These are phyloP conservation scores for Septoria petroselini DNA, from an alignment of 2,329 filamentous ascomycete genomes.

Conservation along the genomic window DNA sequence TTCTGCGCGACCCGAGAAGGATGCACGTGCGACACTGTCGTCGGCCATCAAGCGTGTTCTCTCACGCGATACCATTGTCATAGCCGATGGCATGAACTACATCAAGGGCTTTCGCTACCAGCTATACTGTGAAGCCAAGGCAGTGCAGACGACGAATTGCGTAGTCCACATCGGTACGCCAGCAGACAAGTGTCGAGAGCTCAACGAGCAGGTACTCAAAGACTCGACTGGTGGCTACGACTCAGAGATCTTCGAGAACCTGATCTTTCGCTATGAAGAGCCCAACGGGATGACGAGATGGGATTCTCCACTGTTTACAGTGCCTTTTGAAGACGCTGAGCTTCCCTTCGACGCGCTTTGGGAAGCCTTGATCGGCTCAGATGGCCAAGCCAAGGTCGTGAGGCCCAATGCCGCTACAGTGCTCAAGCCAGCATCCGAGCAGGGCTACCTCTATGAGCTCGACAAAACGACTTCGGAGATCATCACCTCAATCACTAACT, in stretches of 20 bases:
- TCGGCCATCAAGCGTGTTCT: slow-evolving; percentile 75
- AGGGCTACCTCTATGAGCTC: slow-evolving; percentile 75
- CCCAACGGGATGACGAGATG: slow-evolving; percentile 80
- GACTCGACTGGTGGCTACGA: slow-evolving; percentile 45
- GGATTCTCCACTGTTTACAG: slow-evolving; percentile 78
- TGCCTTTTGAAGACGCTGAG: slow-evolving; percentile 70
- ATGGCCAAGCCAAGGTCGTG: slow-evolving; percentile 64
- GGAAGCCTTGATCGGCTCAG: slow-evolving; percentile 63
- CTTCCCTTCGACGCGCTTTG: slow-evolving; percentile 68
- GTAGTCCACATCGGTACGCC: slow-evolving; percentile 64
- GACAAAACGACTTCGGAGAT: slow-evolving; percentile 77
- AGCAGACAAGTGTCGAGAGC: slow-evolving; percentile 53
- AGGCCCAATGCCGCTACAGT: slow-evolving; percentile 74
- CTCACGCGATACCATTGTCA: slow-evolving; percentile 69
- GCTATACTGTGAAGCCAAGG: slow-evolving; percentile 80
- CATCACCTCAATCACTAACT: slow-evolving; percentile 65
- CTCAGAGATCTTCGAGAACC: slow-evolving; percentile 68
- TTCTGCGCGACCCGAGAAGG: slow-evolving; percentile 75
- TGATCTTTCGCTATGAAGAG: slow-evolving; percentile 80
- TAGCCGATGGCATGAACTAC: slow-evolving; percentile 79
- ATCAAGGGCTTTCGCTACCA: slow-evolving; percentile 90
- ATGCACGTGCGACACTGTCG: slow-evolving; percentile 72
- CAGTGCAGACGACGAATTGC: slow-evolving; percentile 69
- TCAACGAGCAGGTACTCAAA: slow-evolving; percentile 55
- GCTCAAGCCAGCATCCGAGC: slow-evolving; percentile 58